Conservation (phyloP, 768 basidiomycete species). For the Boletus coccyginus region DNA sequence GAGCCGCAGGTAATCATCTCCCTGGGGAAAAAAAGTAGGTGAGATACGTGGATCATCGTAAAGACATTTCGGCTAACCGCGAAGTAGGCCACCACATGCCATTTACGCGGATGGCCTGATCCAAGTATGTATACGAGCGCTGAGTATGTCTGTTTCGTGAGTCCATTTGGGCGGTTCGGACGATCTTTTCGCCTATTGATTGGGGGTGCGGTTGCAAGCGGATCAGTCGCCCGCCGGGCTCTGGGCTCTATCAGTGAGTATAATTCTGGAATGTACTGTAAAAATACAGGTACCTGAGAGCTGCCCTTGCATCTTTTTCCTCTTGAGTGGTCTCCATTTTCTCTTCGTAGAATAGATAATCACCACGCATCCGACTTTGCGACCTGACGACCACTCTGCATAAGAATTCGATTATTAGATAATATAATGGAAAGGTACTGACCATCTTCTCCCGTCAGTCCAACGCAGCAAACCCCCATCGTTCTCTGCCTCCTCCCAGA, state of each 20-base stretch:
- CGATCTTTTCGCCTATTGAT: constrained; percentile 71
- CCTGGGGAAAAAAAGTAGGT: constrained; percentile 37
- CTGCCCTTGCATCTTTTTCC: constrained; percentile 76
- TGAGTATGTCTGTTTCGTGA: constrained; percentile 85
- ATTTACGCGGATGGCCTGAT: constrained; percentile 58
- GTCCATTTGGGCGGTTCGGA: constrained; percentile 74
- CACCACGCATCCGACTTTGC: constrained; percentile 80
- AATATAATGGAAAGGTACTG: constrained; percentile 9
- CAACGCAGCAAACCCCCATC: constrained; percentile 68
- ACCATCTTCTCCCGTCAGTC: constrained; percentile 84
- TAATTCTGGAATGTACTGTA: background rate
- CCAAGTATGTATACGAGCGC: constrained; percentile 69
- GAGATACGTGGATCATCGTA: constrained; percentile 4
- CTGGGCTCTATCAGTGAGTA: constrained; percentile 32
- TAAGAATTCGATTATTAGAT: constrained; percentile 3
- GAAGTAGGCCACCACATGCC: constrained; percentile 85
- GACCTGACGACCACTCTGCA: constrained; percentile 47
- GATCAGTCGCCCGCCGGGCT: constrained; percentile 59
- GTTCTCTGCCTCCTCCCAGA: constrained; percentile 81
- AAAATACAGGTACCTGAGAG: constrained; percentile 52
- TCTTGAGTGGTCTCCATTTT: constrained; percentile 79
- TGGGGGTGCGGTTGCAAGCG: constrained; percentile 53
- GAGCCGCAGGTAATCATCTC: constrained; percentile 63
- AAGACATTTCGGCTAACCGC: constrained; percentile 44
- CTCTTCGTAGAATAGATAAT: constrained; percentile 82